phyloP scores from a whole-genome alignment of 1,284 basidiomycete species.

The Cystobasidiaceae sp. region DNA sequence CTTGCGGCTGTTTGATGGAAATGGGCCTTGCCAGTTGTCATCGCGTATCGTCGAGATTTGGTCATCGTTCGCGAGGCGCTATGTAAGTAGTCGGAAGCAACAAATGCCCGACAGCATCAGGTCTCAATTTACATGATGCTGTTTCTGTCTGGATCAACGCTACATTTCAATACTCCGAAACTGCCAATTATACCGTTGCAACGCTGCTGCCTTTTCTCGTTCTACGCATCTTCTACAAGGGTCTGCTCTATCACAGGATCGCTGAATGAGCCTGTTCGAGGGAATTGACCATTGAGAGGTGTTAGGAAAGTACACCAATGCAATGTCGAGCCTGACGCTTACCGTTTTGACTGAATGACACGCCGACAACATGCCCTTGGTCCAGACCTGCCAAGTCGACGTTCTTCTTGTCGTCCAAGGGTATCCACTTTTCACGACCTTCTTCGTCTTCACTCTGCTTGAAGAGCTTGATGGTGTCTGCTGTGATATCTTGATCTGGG shows the following conservation, averaged over 20 bases:
- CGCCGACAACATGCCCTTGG: conserved; percentile 25
- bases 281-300: not conserved
- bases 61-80: too few relatives aligned
- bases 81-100: too few relatives aligned
- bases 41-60: too few relatives aligned
- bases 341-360: conserved; percentile 17
- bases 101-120: too few relatives aligned
- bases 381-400: conserved; percentile 22
- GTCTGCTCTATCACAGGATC: conserved; percentile 12
- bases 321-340: not conserved
- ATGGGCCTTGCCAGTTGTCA: too few relatives aligned
- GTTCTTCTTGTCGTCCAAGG: conserved; percentile 13
- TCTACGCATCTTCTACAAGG: not conserved
- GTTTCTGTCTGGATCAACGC: too few relatives aligned
- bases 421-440: conserved; percentile 11
- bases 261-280: not conserved
- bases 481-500: not conserved
- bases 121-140: too few relatives aligned
- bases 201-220: not conserved
- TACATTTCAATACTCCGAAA: too few relatives aligned
- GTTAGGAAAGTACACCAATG: not conserved
- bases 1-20: too few relatives aligned
- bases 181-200: too few relatives aligned
- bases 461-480: conserved; percentile 14
- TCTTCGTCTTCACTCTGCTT: conserved; percentile 20